Evolutionary conservation across 805 yeast species (phyloP), one percentile per base, ranked within the genome.

Genomic region (Saccharomycopsis microspora): DNA sequence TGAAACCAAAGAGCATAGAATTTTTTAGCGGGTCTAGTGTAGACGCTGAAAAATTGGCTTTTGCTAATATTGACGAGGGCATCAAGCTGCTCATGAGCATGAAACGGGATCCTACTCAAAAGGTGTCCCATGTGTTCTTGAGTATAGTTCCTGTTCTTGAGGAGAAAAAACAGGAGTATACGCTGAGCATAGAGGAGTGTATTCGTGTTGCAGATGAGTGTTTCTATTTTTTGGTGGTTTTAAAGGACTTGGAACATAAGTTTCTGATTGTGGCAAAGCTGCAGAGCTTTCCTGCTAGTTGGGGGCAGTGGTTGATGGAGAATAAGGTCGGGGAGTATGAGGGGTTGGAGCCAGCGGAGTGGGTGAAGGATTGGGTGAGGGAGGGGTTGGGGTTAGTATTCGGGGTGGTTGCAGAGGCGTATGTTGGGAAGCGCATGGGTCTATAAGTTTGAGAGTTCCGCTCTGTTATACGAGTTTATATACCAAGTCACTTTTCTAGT

Each of bases 301-400:
- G 98, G 98, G 82, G 88, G 6, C 68, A 76, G n/a, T 93, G 98
- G 98, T 71, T 90, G n/a, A 80, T 76, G 51, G 75, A 79, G 9
- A 61, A 62, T 34, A 54, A 57, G 3, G 31, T 52, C 47, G 51
- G 53, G 39, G 54, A 56, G 32, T 49, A 33, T 1, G 78, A 76
- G 50, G 79, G 70, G 6, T 71, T 80, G 9, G 88, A 83, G 57
- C 89, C 90, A n/a, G 69, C 82, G 40, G 86, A 81, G 50, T 85
- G 93, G 94, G 84, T 85, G 9, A 68, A 71, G 40, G 83, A 76
- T 46, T 85, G 94, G 94, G 70, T 84, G 36, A 81, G 78, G 57
- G 82, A 79, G 55, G 95, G 96, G 0, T 69, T 93, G 45, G 78
- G 78, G 19, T 72, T 88, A 53, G 71, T 87, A 11, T 76, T 93